Evolutionary conservation across 2,329 filamentous ascomycete genomes (phyloP), one percentile per base, ranked within the genome.

Genomic region (Calonectria pseudoreteaudii): DNA sequence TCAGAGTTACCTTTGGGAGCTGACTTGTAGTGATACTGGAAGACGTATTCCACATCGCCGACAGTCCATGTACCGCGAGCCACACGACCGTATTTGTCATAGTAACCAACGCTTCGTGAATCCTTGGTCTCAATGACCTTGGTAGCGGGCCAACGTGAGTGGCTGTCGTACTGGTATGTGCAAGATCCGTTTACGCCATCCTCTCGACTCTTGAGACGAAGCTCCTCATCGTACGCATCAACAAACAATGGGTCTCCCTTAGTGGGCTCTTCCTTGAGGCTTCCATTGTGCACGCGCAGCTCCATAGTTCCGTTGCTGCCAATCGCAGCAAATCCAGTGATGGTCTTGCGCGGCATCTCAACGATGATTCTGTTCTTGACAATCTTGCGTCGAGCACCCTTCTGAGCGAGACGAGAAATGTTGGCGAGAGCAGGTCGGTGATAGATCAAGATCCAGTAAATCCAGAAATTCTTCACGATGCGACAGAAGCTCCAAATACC

Each of bases 11-110:
- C 75, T 31, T 77, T 77, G 10, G 76, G 74, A 0, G 36, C 58
- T 13, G 68, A 28, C 52, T 71, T 71, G 47, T 77, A 77, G 38
- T 76, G 75, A n/a, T 76, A 77, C n/a, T 74, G 74, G 28, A 75
- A 77, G 1, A 38, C 66, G 49, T 75, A 72, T 11, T 76, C 68
- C 7, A 49, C 31, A 5, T 71, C 69, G 2, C 34, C 71, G 30
- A n/a, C 41, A n/a, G 53, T 68, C 50, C 60, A 72, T 1, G 68
- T 76, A 52, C 76, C 76, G 9, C 44, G 68, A 1, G 47, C 49
- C 8, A 77, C 56, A n/a, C 76, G 72, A n/a, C 76, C 76, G 28
- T 77, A 52, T 31, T 76, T 53, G 30, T 77, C 76, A 5, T 77
- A 77, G 53, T 72, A 74, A 20, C 76, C 76, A 14, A 72, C 62